Evolutionary conservation across 2,329 filamentous ascomycete genomes (phyloP).

Genomic region (Boeremia exigua): DNA sequence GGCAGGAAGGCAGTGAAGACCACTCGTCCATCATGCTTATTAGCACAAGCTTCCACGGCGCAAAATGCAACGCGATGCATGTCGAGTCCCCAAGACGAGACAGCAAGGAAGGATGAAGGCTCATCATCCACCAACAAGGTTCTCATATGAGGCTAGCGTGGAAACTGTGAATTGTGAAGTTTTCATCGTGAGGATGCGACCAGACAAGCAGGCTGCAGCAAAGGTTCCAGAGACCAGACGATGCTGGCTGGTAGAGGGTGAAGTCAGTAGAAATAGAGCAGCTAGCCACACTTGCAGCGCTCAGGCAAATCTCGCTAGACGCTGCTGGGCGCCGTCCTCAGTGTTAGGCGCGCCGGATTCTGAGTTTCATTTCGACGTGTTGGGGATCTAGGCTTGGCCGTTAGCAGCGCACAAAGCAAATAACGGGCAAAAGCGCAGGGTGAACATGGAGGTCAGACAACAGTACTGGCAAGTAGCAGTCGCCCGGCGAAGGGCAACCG

Average conservation of each 20-base stretch:
- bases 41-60: slow-evolving; percentile 21
- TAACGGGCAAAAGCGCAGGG: neutral
- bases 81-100: slow-evolving; percentile 58
- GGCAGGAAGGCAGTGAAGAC: neutral
- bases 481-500: slow-evolving; percentile 66
- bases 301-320: no score
- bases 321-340: no score
- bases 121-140: slow-evolving; percentile 71
- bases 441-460: slow-evolving; percentile 68
- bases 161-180: slow-evolving; percentile 87
- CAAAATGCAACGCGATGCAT: slow-evolving; percentile 11
- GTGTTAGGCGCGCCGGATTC: neutral
- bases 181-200: slow-evolving; percentile 67
- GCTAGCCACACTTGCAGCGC: neutral
- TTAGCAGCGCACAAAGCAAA: neutral
- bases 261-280: neutral
- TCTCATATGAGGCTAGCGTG: slow-evolving; percentile 76
- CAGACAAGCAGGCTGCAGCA: slow-evolving; percentile 3
- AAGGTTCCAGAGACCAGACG: neutral
- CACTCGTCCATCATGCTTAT: slow-evolving; percentile 22
- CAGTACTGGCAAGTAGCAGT: slow-evolving; percentile 93
- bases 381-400: neutral
- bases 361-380: neutral
- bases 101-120: slow-evolving; percentile 75
- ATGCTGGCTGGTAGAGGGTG: neutral